phyloP scores from a whole-genome alignment of 805 yeast species.

The Wickerhamiella azymoides region DNA sequence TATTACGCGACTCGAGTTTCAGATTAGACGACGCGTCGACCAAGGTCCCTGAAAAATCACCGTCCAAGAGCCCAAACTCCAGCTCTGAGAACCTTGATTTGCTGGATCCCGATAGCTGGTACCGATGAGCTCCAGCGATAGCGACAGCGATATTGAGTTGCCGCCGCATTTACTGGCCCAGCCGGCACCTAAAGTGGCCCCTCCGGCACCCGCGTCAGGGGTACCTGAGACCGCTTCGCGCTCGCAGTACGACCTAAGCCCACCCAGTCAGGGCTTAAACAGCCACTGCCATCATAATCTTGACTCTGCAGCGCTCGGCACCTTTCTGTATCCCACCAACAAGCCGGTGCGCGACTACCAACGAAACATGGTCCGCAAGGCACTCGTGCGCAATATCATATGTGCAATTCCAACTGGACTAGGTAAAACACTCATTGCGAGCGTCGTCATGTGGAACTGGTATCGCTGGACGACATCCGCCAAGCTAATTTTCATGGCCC shows the following conservation, averaged over 20 bases:
- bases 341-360: constrained; percentile 80
- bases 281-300: constrained; percentile 29
- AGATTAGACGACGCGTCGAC: not conserved
- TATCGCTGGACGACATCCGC: constrained; percentile 69
- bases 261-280: not conserved
- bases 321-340: constrained; percentile 75
- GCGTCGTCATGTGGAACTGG: constrained; percentile 83
- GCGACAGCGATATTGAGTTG: not conserved
- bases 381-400: constrained; percentile 58
- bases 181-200: not conserved
- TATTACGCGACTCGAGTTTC: not conserved
- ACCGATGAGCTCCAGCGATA: not conserved
- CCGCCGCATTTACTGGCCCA: not conserved
- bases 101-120: constrained; percentile 6
- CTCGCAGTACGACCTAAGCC: not conserved
- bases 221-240: too few species aligned
- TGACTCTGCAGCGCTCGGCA: constrained; percentile 27
- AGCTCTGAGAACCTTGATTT: not conserved
- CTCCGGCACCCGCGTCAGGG: too few species aligned
- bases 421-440: constrained; percentile 94
- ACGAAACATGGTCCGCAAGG: constrained; percentile 56
- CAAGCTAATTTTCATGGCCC: constrained; percentile 89
- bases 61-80: not conserved
- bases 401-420: constrained; percentile 95
- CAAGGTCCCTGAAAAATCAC: not conserved